Evolutionary conservation across 2,329 filamentous ascomycete genomes (phyloP).

Genomic region (Alternaria sp.): DNA sequence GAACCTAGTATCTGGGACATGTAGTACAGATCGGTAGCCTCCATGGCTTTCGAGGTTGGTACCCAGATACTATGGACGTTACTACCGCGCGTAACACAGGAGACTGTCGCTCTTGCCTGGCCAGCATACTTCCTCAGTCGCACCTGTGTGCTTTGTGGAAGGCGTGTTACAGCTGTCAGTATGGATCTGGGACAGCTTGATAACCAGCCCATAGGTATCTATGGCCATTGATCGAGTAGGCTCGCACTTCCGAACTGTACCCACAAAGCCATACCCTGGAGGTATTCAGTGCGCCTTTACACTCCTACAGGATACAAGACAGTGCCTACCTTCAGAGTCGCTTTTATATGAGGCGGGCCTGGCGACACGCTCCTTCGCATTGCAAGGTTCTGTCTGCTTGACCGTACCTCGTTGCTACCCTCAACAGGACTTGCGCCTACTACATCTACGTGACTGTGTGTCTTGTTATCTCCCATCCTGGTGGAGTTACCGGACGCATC

Average conservation of each 20-base stretch:
- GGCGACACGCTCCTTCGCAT: neutral
- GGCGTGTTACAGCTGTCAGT: neutral
- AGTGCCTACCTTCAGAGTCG: neutral
- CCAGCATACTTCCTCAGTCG: neutral
- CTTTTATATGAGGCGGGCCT: neutral
- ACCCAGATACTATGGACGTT: neutral
- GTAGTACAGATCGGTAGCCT: neutral
- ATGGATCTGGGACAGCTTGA: neutral
- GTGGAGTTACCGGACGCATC: neutral
- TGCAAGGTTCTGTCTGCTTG: neutral
- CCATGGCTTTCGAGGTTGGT: neutral
- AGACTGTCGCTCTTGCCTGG: neutral
- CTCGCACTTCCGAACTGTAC: neutral
- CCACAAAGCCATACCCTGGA: neutral
- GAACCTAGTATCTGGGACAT: neutral
- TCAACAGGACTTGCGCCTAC: neutral
- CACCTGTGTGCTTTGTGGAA: neutral
- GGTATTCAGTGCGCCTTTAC: neutral
- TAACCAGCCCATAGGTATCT: neutral
- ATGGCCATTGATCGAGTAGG: neutral
- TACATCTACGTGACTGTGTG: neutral
- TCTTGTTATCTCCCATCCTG: neutral
- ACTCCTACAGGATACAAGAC: neutral
- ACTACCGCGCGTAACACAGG: neutral
- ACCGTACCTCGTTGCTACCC: neutral